Evolutionary conservation across 2,329 filamentous ascomycete genomes (phyloP), one percentile per base, ranked within the genome.

Genomic region (Hymenoscyphus occultus): DNA sequence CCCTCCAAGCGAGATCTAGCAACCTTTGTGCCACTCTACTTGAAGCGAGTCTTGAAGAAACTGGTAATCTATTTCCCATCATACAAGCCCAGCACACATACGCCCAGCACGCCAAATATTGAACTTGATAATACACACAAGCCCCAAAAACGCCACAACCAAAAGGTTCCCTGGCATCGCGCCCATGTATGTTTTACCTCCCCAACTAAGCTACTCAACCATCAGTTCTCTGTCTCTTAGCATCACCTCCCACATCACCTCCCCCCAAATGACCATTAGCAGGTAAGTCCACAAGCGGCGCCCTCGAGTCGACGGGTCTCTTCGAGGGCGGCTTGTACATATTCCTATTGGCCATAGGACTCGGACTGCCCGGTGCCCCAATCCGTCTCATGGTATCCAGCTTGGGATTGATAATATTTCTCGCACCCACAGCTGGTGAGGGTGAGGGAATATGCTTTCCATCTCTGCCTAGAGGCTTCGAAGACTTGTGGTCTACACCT

Each of bases 401-500:
- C 10, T 83, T 80, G 4, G 85, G 83, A 69, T 87, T 86, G 56
- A 81, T 72, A 2, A 82, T 74, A 65, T 80, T 81, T 19, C 19
- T 42, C 59, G 54, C 42, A 42, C 60, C 69, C 5, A 64, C 64
- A n/a, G 67, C 63, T 42, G 64, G 67, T 71, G 75, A 68, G 64
- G 72, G 65, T 12, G n/a, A 10, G 60, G 81, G 75, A 0, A 86
- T 79, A 65, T 87, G 84, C 68, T 84, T 80, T 0, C 82, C 78
- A 57, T 80, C 82, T 67, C 83, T 84, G 3, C 83, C 84, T 1
- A 97, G 79, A 0, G 93, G 92, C 61, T 89, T 88, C 4, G 90
- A 93, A 32, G 66, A 89, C 28, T 80, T 87, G 74, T 96, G 92
- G 73, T 97, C 92, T 48, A 97, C 84, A 2, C 93, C 93, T 0